phyloP scores from a whole-genome alignment of 2,329 filamentous ascomycete species.

The Ustulina deusta region DNA sequence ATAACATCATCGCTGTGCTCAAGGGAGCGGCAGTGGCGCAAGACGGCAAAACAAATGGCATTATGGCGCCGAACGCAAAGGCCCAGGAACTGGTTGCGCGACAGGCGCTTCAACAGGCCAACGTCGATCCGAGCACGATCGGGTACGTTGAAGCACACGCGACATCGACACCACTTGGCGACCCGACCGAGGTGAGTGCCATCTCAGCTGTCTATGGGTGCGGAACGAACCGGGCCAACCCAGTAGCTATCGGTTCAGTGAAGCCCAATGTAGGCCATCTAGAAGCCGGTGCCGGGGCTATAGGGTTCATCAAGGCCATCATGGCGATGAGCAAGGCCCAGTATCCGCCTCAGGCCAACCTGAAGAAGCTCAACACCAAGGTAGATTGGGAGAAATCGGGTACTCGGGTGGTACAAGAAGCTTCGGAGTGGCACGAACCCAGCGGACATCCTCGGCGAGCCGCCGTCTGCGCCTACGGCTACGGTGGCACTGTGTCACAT shows the following conservation, averaged over 20 bases:
- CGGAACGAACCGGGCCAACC: conserved; percentile 24
- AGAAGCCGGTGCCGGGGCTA: conserved; percentile 47
- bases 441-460: conserved; percentile 42
- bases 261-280: conserved; percentile 52
- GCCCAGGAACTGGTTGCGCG: conserved; percentile 51
- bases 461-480: conserved; percentile 52
- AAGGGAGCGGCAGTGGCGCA: conserved; percentile 50
- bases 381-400: conserved; percentile 50
- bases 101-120: conserved; percentile 46
- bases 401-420: conserved; percentile 44
- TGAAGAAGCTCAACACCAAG: conserved; percentile 51
- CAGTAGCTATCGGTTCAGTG: conserved; percentile 47
- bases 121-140: conserved; percentile 43
- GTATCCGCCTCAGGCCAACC: conserved; percentile 53
- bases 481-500: conserved; percentile 53
- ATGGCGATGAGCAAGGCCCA: conserved; percentile 42
- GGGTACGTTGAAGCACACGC: conserved; percentile 54
- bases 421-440: conserved; percentile 40
- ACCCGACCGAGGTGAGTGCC: conserved; percentile 49
- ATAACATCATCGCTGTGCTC: conserved; percentile 52
- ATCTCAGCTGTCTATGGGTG: conserved; percentile 44
- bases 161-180: conserved; percentile 54
- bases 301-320: conserved; percentile 48
- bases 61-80: conserved; percentile 50
- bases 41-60: conserved; percentile 50